Percentiles rank a stretch among this genome's conserved stretches.
Evolutionary conservation across 495 filamentous ascomycete genomes (phyloP).

Genomic region (Aspergillus cavernicola): DNA sequence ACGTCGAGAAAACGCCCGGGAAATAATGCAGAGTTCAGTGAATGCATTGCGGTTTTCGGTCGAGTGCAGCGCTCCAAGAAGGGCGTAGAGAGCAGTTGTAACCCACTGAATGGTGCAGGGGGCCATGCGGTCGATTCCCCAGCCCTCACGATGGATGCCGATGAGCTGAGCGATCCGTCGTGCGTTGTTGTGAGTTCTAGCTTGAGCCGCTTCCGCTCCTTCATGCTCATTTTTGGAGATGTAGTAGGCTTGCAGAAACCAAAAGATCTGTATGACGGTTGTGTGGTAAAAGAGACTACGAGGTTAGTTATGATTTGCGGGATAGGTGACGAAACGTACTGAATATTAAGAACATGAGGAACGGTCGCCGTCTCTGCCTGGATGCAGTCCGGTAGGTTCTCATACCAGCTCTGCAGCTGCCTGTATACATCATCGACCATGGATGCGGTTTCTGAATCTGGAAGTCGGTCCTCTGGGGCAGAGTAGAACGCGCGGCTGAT

Average conservation of each 20-base stretch:
- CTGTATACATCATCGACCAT: conserved; percentile 19
- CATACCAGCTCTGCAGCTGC: conserved; percentile 30
- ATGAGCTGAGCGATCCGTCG: conserved; percentile 20
- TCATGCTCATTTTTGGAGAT: not conserved
- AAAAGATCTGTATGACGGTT: conserved; percentile 25
- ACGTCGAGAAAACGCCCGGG: conserved; percentile 23
- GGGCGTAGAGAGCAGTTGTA: conserved; percentile 26
- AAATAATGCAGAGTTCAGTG: conserved; percentile 23
- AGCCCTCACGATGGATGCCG: conserved; percentile 21
- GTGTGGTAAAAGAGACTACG: conserved; percentile 29
- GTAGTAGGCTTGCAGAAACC: conserved; percentile 15
- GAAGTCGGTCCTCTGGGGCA: conserved; percentile 13
- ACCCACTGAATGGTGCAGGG: conserved; percentile 30
- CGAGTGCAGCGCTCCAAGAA: conserved; percentile 27
- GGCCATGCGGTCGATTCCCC: conserved; percentile 29
- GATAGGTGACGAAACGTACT: too few relatives aligned
- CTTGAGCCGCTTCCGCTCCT: not conserved
- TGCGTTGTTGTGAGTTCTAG: conserved; percentile 14
- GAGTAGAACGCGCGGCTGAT: conserved; percentile 27
- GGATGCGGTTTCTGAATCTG: conserved; percentile 15
- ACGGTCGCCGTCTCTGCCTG: conserved; percentile 15
- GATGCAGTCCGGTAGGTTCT: conserved; percentile 26
- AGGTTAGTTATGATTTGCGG: not conserved
- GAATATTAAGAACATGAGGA: conserved; percentile 30
- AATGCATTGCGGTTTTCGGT: conserved; percentile 25